Evolutionary conservation across 2,329 filamentous ascomycete species (phyloP).

Genomic region (Trichoderma asperellum): DNA sequence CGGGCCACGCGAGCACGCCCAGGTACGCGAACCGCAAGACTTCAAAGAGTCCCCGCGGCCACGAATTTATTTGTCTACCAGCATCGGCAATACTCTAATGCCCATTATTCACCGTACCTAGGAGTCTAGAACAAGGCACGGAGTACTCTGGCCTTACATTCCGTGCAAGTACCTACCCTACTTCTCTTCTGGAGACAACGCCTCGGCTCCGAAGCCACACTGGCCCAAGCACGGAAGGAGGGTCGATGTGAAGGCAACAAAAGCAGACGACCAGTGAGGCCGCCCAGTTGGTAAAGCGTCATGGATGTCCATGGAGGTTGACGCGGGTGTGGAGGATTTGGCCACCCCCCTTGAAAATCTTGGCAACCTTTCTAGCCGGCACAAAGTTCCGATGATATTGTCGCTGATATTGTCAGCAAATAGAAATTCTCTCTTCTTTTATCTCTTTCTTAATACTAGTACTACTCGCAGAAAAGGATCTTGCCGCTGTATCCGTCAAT

Average conservation of each 20-base stretch:
- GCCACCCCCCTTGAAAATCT: neutral
- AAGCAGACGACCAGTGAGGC: conserved; percentile 6
- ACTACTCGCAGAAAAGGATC: neutral
- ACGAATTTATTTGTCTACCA: neutral
- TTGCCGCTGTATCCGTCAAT: conserved; percentile 14
- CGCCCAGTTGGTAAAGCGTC: conserved; percentile 9
- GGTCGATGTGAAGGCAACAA: neutral
- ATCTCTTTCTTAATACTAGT: neutral
- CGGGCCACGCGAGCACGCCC: conserved; percentile 16
- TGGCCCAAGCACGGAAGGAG: conserved; percentile 1
- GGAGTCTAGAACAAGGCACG: neutral
- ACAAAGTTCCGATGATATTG: neutral
- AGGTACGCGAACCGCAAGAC: neutral
- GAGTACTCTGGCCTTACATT: neutral
- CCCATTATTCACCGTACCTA: neutral
- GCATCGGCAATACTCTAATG: neutral
- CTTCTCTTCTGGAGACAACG: neutral
- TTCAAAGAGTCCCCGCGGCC: neutral
- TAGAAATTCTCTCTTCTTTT: neutral
- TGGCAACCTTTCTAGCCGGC: neutral
- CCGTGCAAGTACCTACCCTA: neutral
- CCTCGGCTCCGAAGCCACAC: conserved; percentile 20
- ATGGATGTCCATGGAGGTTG: neutral
- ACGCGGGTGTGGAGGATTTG: conserved; percentile 12
- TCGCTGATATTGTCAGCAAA: neutral